Percentiles rank a stretch among this genome's conserved stretches.
Evolutionary conservation across 176 grass and related monocot species (phyloP).

Genomic region (Melocanna baccifera): DNA sequence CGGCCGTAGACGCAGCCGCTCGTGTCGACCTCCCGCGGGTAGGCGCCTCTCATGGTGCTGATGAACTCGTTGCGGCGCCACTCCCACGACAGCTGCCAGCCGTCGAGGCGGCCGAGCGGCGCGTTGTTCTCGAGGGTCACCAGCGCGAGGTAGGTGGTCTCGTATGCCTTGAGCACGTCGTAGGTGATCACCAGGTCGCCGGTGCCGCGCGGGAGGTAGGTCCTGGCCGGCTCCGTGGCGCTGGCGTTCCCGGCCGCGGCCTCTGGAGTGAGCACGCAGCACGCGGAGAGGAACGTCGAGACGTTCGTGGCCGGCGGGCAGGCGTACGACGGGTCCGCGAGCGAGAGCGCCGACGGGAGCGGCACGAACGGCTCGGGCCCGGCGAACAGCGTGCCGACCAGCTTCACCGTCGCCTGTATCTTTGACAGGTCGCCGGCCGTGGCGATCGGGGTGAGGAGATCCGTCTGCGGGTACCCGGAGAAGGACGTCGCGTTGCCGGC

Average conservation of each 20-base stretch:
- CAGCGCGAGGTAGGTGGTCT: conserved; percentile 53
- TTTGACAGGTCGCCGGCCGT: conserved; percentile 53
- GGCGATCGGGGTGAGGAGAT: conserved; percentile 69
- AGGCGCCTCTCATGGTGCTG: conserved; percentile 59
- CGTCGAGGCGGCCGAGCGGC: conserved; percentile 57
- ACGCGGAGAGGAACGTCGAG: conserved; percentile 27
- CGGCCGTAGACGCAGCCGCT: conserved; percentile 56
- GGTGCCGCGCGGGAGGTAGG: conserved; percentile 31
- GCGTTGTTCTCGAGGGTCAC: conserved; percentile 68
- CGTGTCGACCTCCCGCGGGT: conserved; percentile 37
- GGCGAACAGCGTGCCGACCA: conserved; percentile 68
- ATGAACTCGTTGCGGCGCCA: conserved; percentile 69
- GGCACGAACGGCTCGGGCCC: conserved; percentile 26
- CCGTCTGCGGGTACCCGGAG: conserved; percentile 64
- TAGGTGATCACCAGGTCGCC: conserved; percentile 75
- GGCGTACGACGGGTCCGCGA: conserved; percentile 54
- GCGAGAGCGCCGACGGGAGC: conserved; percentile 46
- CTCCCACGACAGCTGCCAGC: conserved; percentile 66
- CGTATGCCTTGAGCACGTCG: conserved; percentile 59
- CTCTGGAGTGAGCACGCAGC: conserved; percentile 40
- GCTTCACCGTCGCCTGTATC: conserved; percentile 32
- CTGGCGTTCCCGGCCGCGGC: background rate
- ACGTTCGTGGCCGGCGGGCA: conserved; percentile 30
- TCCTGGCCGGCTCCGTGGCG: background rate
- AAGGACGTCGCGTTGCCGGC: conserved; percentile 34